Evolutionary conservation across 768 basidiomycete species (phyloP), one percentile per base, ranked within the genome.

Genomic region (Pleurotus eryngii): DNA sequence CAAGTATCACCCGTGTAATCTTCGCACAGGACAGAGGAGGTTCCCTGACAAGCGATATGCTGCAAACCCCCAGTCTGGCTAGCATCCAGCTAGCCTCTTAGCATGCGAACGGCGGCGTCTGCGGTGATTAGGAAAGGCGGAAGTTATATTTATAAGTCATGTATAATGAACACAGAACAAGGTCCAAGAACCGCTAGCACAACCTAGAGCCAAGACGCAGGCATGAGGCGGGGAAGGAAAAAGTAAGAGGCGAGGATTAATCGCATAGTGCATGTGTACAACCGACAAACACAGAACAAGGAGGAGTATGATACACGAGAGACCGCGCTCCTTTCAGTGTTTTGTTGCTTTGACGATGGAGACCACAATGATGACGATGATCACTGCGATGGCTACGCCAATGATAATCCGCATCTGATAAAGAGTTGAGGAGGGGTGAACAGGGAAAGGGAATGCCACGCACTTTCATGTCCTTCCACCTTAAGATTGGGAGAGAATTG

Each of bases 381-480:
- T 90, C 57, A 99, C 84, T 49, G 82, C 82, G 65, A 99, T 88
- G 55, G 90, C 93, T 46, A 90, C 80, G 57, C 88, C 92, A 65
- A 99, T 97, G 73, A 98, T 94, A 73, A 98, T 87, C 74, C 95
- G 86, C 96, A 97, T 97, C 91, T 95, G n/a, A n/a, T n/a, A n/a
- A n/a, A n/a, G n/a, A n/a, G 61, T 64, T 20, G 18, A 58, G 15
- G n/a, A 45, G n/a, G n/a, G 3, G n/a, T 22, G 42, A 22, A n/a
- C 5, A 22, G 9, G 20, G 9, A 45, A 45, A 45, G 17, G 39
- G 42, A 4, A 4, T 49, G 39, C 18, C 22, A 69, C 78, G 50
- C 57, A 90, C 91, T 87, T 94, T 94, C 91, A 94, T 94, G 71
- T 97, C 95, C 72, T 97, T 95, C 94, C 94, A 95, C 91, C 91